Evolutionary conservation across 2,329 filamentous ascomycete species (phyloP).

Genomic region (Endothia cerciana): DNA sequence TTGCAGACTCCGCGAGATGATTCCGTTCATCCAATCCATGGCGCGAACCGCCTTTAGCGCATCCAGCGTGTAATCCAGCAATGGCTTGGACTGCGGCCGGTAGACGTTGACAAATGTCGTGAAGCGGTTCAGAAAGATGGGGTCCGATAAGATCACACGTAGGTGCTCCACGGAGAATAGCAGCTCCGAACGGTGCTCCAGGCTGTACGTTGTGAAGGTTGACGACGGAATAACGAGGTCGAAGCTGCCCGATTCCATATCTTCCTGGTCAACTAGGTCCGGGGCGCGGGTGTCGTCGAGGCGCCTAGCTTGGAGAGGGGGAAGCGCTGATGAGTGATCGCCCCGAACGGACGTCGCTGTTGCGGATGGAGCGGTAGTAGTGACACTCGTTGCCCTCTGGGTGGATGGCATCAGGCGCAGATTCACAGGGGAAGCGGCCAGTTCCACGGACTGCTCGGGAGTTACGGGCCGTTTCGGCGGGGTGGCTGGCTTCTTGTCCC

Average conservation of each 20-base stretch:
- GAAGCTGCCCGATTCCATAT: conserved; percentile 13
- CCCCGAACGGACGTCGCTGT: conserved; percentile 28
- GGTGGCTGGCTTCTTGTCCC: not conserved
- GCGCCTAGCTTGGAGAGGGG: conserved; percentile 50
- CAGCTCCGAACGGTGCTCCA: conserved; percentile 59
- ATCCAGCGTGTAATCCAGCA: conserved; percentile 74
- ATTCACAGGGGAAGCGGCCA: conserved; percentile 6
- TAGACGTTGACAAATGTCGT: conserved; percentile 66
- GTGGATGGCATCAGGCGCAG: conserved; percentile 1
- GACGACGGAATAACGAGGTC: conserved; percentile 33
- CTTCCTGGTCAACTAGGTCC: conserved; percentile 44
- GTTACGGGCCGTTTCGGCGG: not conserved
- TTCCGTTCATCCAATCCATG: conserved; percentile 71
- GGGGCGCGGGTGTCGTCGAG: conserved; percentile 59
- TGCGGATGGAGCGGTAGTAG: conserved; percentile 25
- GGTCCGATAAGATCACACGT: conserved; percentile 32
- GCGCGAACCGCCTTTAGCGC: conserved; percentile 72
- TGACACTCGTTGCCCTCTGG: not conserved
- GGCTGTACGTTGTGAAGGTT: conserved; percentile 43
- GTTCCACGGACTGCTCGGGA: conserved; percentile 11
- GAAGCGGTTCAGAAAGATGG: conserved; percentile 53
- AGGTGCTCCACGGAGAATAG: conserved; percentile 60
- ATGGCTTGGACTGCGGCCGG: conserved; percentile 64
- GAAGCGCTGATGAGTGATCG: conserved; percentile 28
- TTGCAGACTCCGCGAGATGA: conserved; percentile 62